Percentiles rank a stretch among this genome's conserved stretches.
These are phyloP conservation scores for Linderniella brevidens DNA, from an alignment of 257 asterid genomes.

Conservation along the genomic window DNA sequence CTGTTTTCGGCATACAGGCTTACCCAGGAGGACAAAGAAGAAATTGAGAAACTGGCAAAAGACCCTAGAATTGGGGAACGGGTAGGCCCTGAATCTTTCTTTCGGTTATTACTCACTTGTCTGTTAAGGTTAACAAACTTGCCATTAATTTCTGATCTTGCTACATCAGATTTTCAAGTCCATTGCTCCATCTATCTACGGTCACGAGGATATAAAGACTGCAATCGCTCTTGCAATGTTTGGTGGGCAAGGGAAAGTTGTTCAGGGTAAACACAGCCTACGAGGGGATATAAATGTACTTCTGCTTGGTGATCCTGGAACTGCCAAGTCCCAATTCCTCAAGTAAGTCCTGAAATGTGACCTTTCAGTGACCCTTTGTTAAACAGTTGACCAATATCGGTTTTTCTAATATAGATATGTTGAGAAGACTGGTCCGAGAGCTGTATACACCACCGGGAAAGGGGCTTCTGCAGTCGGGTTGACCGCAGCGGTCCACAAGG, in stretches of 20 bases:
- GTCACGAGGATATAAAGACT: slow-evolving; percentile 93
- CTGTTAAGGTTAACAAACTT: background rate
- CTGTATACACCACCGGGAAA: slow-evolving; percentile 96
- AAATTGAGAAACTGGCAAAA: slow-evolving; percentile 86
- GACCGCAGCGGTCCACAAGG: slow-evolving; percentile 98
- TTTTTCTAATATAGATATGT: slow-evolving; percentile 46
- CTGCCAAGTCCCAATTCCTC: slow-evolving; percentile 96
- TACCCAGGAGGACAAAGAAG: slow-evolving; percentile 95
- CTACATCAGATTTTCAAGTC: slow-evolving; percentile 59
- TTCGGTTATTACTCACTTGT: background rate
- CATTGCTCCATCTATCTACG: slow-evolving; percentile 93
- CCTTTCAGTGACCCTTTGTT: slow-evolving; percentile 6
- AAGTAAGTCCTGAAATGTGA: slow-evolving; percentile 33
- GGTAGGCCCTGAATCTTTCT: slow-evolving; percentile 22
- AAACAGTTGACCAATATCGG: slow-evolving; percentile 9
- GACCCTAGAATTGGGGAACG: slow-evolving; percentile 96
- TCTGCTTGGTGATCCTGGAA: slow-evolving; percentile 96
- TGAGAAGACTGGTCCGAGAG: slow-evolving; percentile 93
- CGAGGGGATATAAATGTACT: slow-evolving; percentile 94
- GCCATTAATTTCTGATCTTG: background rate
- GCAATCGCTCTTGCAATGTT: slow-evolving; percentile 96
- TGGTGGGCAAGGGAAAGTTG: slow-evolving; percentile 97
- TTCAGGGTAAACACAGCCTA: slow-evolving; percentile 81
- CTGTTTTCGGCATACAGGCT: slow-evolving; percentile 95
- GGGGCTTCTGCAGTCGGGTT: slow-evolving; percentile 99